A percentile compares a stretch with the other conserved stretches of the same genome.
Conservation (phyloP, 2,329 filamentous ascomycete species). For the Diaporthe amygdali region DNA sequence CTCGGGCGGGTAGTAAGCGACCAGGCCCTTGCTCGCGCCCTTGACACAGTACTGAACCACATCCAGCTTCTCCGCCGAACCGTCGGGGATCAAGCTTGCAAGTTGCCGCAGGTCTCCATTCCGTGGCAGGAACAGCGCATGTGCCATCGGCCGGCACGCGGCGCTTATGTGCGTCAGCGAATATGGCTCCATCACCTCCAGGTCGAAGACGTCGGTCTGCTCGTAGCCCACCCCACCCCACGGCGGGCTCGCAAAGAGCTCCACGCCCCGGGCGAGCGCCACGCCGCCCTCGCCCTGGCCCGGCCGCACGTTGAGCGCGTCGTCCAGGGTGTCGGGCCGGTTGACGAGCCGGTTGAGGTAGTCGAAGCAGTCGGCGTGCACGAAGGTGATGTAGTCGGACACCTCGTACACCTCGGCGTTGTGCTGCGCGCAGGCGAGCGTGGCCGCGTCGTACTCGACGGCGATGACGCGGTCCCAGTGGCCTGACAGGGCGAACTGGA, state of each 20-base stretch:
- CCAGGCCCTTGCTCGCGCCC: conserved; percentile 83
- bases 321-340: conserved; percentile 32
- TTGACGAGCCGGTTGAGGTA: conserved; percentile 54
- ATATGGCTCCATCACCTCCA: conserved; percentile 95
- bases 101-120: conserved; percentile 84
- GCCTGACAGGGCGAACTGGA: conserved; percentile 85
- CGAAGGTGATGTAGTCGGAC: conserved; percentile 77
- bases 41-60: conserved; percentile 92
- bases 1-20: conserved; percentile 61
- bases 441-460: conserved; percentile 82
- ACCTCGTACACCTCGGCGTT: conserved; percentile 90
- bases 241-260: conserved; percentile 63
- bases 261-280: conserved; percentile 39
- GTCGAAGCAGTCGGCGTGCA: conserved; percentile 86
- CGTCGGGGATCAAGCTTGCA: conserved; percentile 58
- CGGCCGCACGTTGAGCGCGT: not conserved
- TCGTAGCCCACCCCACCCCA: conserved; percentile 65
- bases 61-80: conserved; percentile 60
- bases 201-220: conserved; percentile 75
- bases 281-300: conserved; percentile 42
- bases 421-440: conserved; percentile 87
- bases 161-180: conserved; percentile 66
- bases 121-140: conserved; percentile 83
- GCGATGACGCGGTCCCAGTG: conserved; percentile 86
- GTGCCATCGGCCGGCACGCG: conserved; percentile 64